Evolutionary conservation across 768 basidiomycete genomes (phyloP), one percentile per base, ranked within the genome.

Genomic region (Xerocomus brunneocitrinus): DNA sequence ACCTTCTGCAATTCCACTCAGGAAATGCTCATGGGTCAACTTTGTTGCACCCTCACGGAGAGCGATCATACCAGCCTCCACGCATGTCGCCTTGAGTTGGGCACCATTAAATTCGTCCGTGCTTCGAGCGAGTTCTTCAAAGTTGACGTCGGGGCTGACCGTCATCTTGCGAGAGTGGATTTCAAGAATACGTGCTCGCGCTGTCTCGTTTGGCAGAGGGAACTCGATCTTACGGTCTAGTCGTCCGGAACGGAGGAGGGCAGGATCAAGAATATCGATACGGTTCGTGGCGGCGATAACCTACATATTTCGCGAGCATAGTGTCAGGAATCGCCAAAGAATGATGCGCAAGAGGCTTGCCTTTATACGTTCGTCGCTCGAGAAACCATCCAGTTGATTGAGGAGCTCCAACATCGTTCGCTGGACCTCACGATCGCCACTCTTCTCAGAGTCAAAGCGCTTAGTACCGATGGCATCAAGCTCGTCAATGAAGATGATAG

Each of bases 401-500:
- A 99, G 82, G 42, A 99, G 79, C 68, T 99, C 97, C 66, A 99
- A 77, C 97, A 99, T 99, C n/a, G 97, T 99, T 57, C 97, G 77
- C 71, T 99, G 97, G n/a, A 99, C 97, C 69, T 99, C 97, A 67
- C 97, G 83, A 71, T 99, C 97, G 57, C 97, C 97, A 64, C 91
- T 91, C 80, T 98, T 99, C 72, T 98, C 95, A 16, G 91, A 94
- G 66, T 99, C 97, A 66, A 98, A 98, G 8, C 97, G 89, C 70
- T 98, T 98, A 10, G 95, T 98, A 39, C 95, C 95, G 61, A 98
- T 95, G n/a, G 95, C 95, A 69, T 98, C 95, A 66, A 98, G 71
- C 67, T 98, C 95, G 64, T 98, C 95, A 59, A 98, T 98, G 74
- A 98, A 98, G 70, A 98, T 98, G 70, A 98, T 98, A n/a, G 94